phyloP scores from a whole-genome alignment of 1,284 basidiomycete genomes.

The Moesziomyces antarcticus region DNA sequence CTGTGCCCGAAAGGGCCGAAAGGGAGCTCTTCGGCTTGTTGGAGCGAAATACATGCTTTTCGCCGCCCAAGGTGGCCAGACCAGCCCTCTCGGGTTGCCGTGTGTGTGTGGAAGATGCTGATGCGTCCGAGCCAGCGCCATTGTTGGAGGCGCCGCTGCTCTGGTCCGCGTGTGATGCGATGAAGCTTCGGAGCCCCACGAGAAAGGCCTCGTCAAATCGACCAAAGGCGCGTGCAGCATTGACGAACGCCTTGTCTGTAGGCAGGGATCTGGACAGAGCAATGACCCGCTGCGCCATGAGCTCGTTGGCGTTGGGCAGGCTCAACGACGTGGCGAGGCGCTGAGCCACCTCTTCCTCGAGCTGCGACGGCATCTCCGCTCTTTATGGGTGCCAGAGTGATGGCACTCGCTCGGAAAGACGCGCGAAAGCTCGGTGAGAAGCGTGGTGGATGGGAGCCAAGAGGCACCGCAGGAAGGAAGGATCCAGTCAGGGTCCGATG shows the following conservation, averaged over 20 bases:
- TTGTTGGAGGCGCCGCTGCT: not conserved
- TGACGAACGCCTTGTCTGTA: slow-evolving; percentile 49
- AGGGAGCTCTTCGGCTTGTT: slow-evolving; percentile 76
- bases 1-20: slow-evolving; percentile 83
- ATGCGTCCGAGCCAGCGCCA: slow-evolving; percentile 17
- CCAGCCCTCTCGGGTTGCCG: slow-evolving; percentile 33
- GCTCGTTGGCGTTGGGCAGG: slow-evolving; percentile 50
- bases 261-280: slow-evolving; percentile 51
- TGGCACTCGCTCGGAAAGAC: no score
- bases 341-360: slow-evolving; percentile 42
- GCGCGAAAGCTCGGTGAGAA: no score
- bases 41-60: slow-evolving; percentile 69
- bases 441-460: not conserved
- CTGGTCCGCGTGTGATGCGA: slow-evolving; percentile 32
- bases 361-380: slow-evolving; percentile 16
- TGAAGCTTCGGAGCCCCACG: slow-evolving; percentile 70
- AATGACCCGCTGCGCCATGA: slow-evolving; percentile 58
- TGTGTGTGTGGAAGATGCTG: slow-evolving; percentile 28
- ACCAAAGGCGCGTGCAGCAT: slow-evolving; percentile 83
- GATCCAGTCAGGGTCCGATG: no score
- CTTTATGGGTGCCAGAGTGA: no score
- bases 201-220: slow-evolving; percentile 80
- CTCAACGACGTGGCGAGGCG: slow-evolving; percentile 19
- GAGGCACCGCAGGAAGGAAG: not conserved
- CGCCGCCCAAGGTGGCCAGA: slow-evolving; percentile 30